A percentile compares a stretch with the other conserved stretches of the same genome.
phyloP scores from a whole-genome alignment of 495 filamentous ascomycete genomes.

The Tetracladium marchalianum region DNA sequence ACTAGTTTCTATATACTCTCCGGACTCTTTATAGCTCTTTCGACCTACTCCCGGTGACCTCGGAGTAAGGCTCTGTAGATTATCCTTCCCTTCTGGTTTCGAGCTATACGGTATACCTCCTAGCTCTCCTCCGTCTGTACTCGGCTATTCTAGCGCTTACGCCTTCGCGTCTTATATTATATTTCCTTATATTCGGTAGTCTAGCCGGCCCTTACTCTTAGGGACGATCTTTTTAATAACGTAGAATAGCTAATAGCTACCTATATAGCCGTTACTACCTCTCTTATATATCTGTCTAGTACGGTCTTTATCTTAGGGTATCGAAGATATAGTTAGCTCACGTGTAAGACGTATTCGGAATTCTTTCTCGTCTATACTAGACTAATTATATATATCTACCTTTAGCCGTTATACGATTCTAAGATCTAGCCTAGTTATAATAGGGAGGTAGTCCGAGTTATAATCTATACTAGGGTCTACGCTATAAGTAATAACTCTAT shows the following conservation, averaged over 20 bases:
- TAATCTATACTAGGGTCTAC: too few relatives aligned
- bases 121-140: neutral
- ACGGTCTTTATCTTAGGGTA: neutral
- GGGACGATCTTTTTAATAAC: neutral
- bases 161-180: neutral
- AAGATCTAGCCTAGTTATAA: too few relatives aligned
- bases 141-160: neutral
- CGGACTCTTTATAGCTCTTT: neutral
- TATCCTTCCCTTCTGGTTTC: conserved; percentile 3
- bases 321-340: neutral
- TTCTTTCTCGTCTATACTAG: neutral
- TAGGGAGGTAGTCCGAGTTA: too few relatives aligned
- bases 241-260: neutral
- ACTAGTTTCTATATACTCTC: conserved; percentile 1
- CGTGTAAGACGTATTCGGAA: neutral
- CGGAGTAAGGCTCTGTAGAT: conserved; percentile 2
- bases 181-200: neutral
- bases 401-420: too few relatives aligned
- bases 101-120: conserved; percentile 1
- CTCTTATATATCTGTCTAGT: neutral
- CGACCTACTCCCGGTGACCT: conserved; percentile 1
- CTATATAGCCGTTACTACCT: neutral
- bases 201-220: neutral
- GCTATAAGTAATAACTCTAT: too few relatives aligned
- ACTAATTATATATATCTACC: too few relatives aligned